Percentiles rank a stretch among this genome's conserved stretches.
These are phyloP conservation scores for Rhizopogon vesiculosus DNA, from an alignment of 768 basidiomycete species.

Conservation along the genomic window DNA sequence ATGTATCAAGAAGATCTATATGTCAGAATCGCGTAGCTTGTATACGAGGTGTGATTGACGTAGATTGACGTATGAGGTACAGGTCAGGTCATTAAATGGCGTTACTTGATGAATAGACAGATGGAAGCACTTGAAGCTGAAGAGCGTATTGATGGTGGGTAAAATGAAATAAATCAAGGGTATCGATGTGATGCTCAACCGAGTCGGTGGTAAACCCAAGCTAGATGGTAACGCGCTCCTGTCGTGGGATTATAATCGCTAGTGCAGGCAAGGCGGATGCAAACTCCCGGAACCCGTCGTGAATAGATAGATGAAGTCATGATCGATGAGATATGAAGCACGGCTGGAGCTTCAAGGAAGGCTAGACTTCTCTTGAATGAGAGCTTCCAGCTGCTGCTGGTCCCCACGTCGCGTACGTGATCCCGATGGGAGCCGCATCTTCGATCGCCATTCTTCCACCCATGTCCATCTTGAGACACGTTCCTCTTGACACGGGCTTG, in stretches of 20 bases:
- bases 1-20: conserved; percentile 6
- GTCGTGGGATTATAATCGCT: conserved; percentile 4
- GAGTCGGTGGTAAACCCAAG: conserved; percentile 7
- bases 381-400: conserved; percentile 42
- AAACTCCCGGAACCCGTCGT: neutral
- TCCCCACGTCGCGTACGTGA: conserved; percentile 42
- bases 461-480: conserved; percentile 48
- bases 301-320: conserved; percentile 10
- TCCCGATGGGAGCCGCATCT: conserved; percentile 50
- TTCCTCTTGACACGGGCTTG: conserved; percentile 26
- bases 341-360: conserved; percentile 15
- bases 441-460: conserved; percentile 67
- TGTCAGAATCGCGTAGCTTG: conserved; percentile 2
- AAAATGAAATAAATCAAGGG: conserved; percentile 25
- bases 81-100: conserved; percentile 20
- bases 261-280: conserved; percentile 1
- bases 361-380: conserved; percentile 51
- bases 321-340: conserved; percentile 1
- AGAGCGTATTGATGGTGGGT: conserved; percentile 15
- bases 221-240: conserved; percentile 5
- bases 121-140: conserved; percentile 5
- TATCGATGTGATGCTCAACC: conserved; percentile 20
- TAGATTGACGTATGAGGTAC: conserved; percentile 22
- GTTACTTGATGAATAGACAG: conserved; percentile 12
- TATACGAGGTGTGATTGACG: conserved; percentile 9